Evolutionary conservation across 805 yeast genomes (phyloP).

Genomic region (Cyberlindnera meyerae): DNA sequence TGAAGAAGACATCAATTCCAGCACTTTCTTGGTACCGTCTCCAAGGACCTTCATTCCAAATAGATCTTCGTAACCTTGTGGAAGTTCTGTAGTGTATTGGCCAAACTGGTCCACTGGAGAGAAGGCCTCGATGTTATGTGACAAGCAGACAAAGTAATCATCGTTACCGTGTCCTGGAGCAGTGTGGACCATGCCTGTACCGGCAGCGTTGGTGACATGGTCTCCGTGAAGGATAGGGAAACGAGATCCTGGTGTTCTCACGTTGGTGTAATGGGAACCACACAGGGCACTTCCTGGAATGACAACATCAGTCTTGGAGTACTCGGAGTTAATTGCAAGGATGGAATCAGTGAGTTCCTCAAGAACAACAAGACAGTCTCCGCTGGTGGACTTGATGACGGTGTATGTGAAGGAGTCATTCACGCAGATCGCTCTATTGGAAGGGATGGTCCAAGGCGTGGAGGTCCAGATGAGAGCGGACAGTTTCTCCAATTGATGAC

Average conservation of each 20-base stretch:
- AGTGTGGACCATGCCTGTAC: conserved; percentile 94
- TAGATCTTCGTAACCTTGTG: conserved; percentile 41
- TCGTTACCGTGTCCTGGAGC: conserved; percentile 99
- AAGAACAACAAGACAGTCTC: conserved; percentile 55
- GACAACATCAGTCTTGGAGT: conserved; percentile 19
- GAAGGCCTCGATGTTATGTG: conserved; percentile 49
- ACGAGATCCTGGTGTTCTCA: conserved; percentile 35
- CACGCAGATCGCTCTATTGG: conserved; percentile 79
- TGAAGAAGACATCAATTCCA: conserved; percentile 37
- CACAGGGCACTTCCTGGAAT: conserved; percentile 41
- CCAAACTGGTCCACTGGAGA: conserved; percentile 84
- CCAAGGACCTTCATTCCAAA: conserved; percentile 58
- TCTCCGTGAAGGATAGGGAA: conserved; percentile 71
- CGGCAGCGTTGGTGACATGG: conserved; percentile 76
- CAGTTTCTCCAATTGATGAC: conserved; percentile 15
- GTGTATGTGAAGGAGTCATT: conserved; percentile 57
- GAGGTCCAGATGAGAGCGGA: conserved; percentile 85
- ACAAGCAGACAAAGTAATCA: conserved; percentile 70
- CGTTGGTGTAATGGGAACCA: conserved; percentile 48
- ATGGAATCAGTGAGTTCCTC: conserved; percentile 40
- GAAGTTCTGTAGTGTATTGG: conserved; percentile 49
- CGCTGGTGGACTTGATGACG: conserved; percentile 33
- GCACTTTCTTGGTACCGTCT: conserved; percentile 46
- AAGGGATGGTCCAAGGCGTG: conserved; percentile 95
- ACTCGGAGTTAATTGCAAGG: conserved; percentile 26